These are phyloP conservation scores for Calonectria fujianensis DNA, from an alignment of 2,329 filamentous ascomycete genomes.

Conservation along the genomic window DNA sequence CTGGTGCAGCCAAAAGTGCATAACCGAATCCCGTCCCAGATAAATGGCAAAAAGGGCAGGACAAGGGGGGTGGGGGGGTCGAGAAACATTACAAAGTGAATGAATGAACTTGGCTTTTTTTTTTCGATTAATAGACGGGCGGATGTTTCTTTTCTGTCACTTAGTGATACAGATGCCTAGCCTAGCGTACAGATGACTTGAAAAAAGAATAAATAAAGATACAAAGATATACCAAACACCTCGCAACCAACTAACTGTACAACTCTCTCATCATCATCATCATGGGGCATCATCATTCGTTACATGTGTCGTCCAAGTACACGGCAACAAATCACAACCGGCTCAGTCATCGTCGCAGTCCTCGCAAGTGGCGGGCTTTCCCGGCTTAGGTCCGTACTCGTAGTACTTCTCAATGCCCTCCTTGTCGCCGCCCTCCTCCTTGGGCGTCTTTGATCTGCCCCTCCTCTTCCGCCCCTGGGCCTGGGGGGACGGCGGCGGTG, in stretches of 20 bases:
- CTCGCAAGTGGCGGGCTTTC: slow-evolving; percentile 18
- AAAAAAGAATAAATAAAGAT: not conserved
- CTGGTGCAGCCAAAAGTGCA: slow-evolving; percentile 53
- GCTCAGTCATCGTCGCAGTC: slow-evolving; percentile 16
- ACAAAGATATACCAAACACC: slow-evolving; percentile 4
- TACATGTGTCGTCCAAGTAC: not conserved
- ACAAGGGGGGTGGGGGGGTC: not conserved
- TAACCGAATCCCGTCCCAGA: not conserved
- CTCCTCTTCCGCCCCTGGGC: slow-evolving; percentile 25
- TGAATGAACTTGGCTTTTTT: not conserved
- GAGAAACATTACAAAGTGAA: not conserved
- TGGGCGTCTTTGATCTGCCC: slow-evolving; percentile 8
- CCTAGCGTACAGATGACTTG: not conserved
- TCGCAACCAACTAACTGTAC: not conserved
- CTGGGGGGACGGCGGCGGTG: not conserved
- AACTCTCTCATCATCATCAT: not conserved
- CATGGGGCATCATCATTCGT: slow-evolving; percentile 1
- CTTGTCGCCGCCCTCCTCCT: not conserved
- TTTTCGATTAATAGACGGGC: not conserved
- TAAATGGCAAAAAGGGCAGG: slow-evolving; percentile 1
- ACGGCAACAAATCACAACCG: not conserved
- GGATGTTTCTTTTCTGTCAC: not conserved
- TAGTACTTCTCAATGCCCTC: slow-evolving; percentile 37
- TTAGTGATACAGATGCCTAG: not conserved
- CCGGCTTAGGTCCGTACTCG: slow-evolving; percentile 33